phyloP scores from a whole-genome alignment of 75 land plant genomes.

The Chamaecyparis obtusa region DNA sequence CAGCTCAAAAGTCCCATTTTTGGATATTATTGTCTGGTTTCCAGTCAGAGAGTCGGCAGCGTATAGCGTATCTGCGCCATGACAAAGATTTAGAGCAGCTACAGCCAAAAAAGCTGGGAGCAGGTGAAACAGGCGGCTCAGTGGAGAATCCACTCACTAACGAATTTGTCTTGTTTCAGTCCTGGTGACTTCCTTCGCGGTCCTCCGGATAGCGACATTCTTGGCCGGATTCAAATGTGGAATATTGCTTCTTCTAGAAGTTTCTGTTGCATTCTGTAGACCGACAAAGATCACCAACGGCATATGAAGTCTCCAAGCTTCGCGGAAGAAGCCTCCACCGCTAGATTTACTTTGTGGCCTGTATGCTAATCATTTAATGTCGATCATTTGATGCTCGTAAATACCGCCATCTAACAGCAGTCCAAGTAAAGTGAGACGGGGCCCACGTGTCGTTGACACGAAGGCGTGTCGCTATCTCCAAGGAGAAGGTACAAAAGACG shows the following conservation, averaged over 20 bases:
- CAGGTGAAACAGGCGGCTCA: neutral
- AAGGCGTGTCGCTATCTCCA: too few relatives aligned
- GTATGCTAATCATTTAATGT: neutral
- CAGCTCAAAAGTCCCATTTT: conserved; percentile 22
- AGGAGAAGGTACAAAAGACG: too few relatives aligned
- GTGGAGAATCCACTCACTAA: neutral
- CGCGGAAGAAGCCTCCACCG: neutral
- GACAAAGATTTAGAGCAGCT: neutral
- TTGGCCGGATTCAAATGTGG: neutral
- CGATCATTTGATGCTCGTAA: too few relatives aligned
- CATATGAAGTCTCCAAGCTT: neutral
- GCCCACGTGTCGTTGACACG: too few relatives aligned
- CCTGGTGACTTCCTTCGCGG: neutral
- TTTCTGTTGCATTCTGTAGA: neutral
- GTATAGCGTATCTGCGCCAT: neutral
- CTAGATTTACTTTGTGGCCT: neutral
- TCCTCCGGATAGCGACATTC: neutral
- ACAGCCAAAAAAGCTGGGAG: neutral
- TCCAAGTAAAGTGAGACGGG: too few relatives aligned
- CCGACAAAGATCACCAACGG: neutral
- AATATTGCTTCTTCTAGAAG: neutral
- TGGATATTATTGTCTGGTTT: conserved; percentile 30
- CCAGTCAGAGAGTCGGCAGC: neutral
- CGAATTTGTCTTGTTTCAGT: neutral
- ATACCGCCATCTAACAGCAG: too few relatives aligned